A percentile compares a stretch with the other conserved stretches of the same genome.
Evolutionary conservation across 495 filamentous ascomycete species (phyloP).

Genomic region (Penicillium cataractarum): DNA sequence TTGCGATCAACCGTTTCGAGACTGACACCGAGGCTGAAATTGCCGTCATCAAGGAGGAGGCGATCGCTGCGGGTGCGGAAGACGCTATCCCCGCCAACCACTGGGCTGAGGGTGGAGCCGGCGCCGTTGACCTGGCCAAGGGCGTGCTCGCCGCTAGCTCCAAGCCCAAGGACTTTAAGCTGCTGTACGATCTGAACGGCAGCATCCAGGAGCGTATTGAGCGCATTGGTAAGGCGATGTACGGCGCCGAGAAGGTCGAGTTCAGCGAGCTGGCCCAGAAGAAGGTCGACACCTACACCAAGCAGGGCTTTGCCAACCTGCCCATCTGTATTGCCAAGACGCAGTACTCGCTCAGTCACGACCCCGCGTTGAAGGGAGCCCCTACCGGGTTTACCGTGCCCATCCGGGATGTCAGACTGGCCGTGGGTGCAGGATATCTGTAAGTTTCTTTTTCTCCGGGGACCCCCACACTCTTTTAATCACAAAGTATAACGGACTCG

Average conservation of each 20-base stretch:
- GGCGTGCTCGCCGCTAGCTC: conserved; percentile 80
- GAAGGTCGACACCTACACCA: conserved; percentile 92
- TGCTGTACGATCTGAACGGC: conserved; percentile 81
- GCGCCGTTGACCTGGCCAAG: conserved; percentile 87
- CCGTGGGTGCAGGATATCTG: conserved; percentile 90
- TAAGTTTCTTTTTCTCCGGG: conserved; percentile 46
- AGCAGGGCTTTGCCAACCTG: conserved; percentile 88
- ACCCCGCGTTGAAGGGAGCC: conserved; percentile 93
- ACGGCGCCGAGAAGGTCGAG: conserved; percentile 87
- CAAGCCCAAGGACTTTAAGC: conserved; percentile 86
- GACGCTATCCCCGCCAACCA: conserved; percentile 94
- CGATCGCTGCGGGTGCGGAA: conserved; percentile 88
- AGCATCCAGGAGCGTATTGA: conserved; percentile 89
- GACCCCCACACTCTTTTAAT: too few relatives aligned
- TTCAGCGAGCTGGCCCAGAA: conserved; percentile 93
- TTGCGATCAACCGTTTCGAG: conserved; percentile 94
- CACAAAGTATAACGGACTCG: too few relatives aligned
- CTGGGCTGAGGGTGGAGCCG: conserved; percentile 94
- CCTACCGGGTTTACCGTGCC: conserved; percentile 95
- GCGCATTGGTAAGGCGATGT: conserved; percentile 88
- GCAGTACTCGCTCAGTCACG: conserved; percentile 95
- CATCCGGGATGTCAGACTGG: conserved; percentile 91
- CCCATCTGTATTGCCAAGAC: conserved; percentile 98
- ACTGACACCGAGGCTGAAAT: conserved; percentile 95
- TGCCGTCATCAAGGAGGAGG: conserved; percentile 83